These are phyloP conservation scores for Fusarium abutilonis DNA, from an alignment of 2,329 filamentous ascomycete species.

Conservation along the genomic window DNA sequence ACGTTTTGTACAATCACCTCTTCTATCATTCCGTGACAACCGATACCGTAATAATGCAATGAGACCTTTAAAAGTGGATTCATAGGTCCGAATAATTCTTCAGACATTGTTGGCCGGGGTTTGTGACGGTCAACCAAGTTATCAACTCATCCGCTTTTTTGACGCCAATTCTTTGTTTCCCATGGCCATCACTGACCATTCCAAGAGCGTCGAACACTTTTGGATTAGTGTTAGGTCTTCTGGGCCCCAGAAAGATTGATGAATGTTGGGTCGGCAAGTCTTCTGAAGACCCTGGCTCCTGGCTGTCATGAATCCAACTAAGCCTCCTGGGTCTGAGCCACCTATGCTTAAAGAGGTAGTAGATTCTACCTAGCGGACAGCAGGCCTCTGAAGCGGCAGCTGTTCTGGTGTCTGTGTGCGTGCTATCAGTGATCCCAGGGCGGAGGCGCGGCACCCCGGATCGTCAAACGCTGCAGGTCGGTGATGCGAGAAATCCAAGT, in stretches of 20 bases:
- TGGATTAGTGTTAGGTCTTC: constrained; percentile 39
- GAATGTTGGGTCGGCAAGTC: constrained; percentile 18
- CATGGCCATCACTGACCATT: constrained; percentile 28
- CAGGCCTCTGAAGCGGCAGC: constrained; percentile 26
- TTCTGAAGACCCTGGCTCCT: constrained; percentile 31
- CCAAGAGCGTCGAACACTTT: constrained; percentile 14
- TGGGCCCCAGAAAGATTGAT: constrained; percentile 16
- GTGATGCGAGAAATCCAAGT: constrained; percentile 39
- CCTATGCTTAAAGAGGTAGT: constrained; percentile 32
- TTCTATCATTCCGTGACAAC: constrained; percentile 10
- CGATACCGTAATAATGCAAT: constrained; percentile 3
- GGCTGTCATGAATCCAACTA: constrained; percentile 40
- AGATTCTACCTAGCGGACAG: constrained; percentile 22
- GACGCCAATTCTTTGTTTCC: constrained; percentile 3
- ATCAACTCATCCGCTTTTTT: constrained; percentile 10
- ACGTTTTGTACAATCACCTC: constrained; percentile 25
- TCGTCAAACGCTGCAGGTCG: constrained; percentile 40
- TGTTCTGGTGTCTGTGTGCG: constrained; percentile 26
- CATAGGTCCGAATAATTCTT: constrained; percentile 27
- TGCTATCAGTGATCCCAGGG: constrained; percentile 34
- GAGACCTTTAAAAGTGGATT: constrained; percentile 17
- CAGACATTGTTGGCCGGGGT: constrained; percentile 6
- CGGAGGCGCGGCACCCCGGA: constrained; percentile 41
- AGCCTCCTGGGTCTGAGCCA: constrained; percentile 29
- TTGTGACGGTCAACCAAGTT: constrained; percentile 2